Evolutionary conservation across 2,329 filamentous ascomycete species (phyloP).

Genomic region (Sordariomycetes sp.): DNA sequence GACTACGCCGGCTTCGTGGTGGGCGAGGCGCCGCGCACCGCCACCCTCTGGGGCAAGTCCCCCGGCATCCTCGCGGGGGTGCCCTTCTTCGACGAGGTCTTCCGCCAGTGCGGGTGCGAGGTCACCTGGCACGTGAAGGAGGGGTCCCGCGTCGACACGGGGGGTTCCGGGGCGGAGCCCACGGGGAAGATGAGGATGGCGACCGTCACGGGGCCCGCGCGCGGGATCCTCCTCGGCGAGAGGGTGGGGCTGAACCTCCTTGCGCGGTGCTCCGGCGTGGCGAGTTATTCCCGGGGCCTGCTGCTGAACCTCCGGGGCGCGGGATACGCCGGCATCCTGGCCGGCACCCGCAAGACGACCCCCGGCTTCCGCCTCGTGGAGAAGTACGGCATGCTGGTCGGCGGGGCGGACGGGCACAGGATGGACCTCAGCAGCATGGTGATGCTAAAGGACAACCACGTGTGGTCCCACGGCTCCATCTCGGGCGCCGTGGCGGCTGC

Average conservation of each 20-base stretch:
- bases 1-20: constrained; percentile 98
- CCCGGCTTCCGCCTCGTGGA: constrained; percentile 91
- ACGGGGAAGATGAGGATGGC: constrained; percentile 48
- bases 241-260: constrained; percentile 84
- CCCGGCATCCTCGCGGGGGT: constrained; percentile 75
- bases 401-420: constrained; percentile 81
- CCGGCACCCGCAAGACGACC: constrained; percentile 92
- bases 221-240: constrained; percentile 76
- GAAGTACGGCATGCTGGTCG: constrained; percentile 95
- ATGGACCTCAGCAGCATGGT: constrained; percentile 91
- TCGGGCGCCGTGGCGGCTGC: constrained; percentile 74
- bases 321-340: constrained; percentile 74
- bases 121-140: constrained; percentile 80
- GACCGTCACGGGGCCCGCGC: constrained; percentile 72
- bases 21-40: constrained; percentile 50
- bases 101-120: constrained; percentile 77
- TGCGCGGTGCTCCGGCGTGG: constrained; percentile 82
- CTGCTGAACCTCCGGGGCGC: constrained; percentile 42
- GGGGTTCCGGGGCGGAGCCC: constrained; percentile 27
- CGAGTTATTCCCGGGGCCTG: constrained; percentile 50
- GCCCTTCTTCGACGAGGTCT: constrained; percentile 92
- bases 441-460: constrained; percentile 98
- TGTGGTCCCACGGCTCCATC: constrained; percentile 84
- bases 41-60: constrained; percentile 58
- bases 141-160: constrained; percentile 54